Evolutionary conservation across 768 basidiomycete genomes (phyloP), one percentile per base, ranked within the genome.

Genomic region (Tulasnella calospora): DNA sequence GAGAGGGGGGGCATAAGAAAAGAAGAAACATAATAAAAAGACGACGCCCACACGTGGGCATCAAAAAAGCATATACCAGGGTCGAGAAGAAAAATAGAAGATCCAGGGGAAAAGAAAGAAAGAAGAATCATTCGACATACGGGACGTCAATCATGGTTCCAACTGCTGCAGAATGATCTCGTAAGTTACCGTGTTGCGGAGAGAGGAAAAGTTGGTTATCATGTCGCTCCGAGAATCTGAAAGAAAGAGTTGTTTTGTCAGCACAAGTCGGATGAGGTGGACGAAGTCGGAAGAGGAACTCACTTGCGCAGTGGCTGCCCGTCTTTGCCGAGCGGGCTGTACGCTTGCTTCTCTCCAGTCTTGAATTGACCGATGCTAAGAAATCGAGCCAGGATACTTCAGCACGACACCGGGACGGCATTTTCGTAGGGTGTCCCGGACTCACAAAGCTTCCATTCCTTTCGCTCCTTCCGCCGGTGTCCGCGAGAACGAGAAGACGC

Each of bases 161-260:
- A 3, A 41, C 30, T 17, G 72, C 30, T 35, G 41, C 13, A 27
- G 73, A 74, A 27, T 74, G 51, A 74, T 46, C 51, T 40, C 73
- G 73, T 46, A 74, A 74, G 47, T 46, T 57, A 74, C 73, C 73
- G 41, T 74, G 73, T 74, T 74, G 73, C 23, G 73, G 73, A 74
- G 73, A 74, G 41, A 74, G n/a, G 73, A 74, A 74, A 35, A 74
- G 38, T 51, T 77, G 75, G 55, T 77, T 69, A 38, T 77, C 38
- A 69, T 77, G 75, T 35, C 75, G 75, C 33, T 77, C 75, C 55
- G 75, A 77, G 61, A 77, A 77, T 40, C 75, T 77, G 30, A 30
- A 10, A 36, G 3, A 46, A 41, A 55, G 15, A 30, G 27, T 17
- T 17, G 51, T 2, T 55, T 36, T 36, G 41, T 76, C 46, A 76